A percentile compares a stretch with the other conserved stretches of the same genome.
These are phyloP conservation scores for Cercospora sojina DNA, from an alignment of 2,329 filamentous ascomycete species.

Conservation along the genomic window DNA sequence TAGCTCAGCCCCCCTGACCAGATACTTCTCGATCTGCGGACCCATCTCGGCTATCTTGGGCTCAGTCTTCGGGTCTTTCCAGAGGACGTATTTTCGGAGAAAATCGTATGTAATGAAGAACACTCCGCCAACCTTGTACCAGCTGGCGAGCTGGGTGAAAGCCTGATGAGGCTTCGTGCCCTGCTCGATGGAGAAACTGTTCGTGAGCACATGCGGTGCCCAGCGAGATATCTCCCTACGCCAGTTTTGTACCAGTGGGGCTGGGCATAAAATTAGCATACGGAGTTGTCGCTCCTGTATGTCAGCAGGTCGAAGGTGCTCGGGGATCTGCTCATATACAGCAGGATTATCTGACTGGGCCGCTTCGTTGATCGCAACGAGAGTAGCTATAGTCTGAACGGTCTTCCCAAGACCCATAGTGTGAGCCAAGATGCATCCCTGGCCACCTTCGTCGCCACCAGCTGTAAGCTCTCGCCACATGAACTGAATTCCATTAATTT, in stretches of 20 bases:
- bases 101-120: conserved; percentile 74
- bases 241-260: conserved; percentile 79
- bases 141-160: conserved; percentile 51
- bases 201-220: conserved; percentile 57
- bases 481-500: conserved; percentile 78
- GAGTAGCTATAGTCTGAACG: conserved; percentile 80
- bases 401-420: conserved; percentile 93
- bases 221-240: conserved; percentile 71
- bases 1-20: conserved; percentile 65
- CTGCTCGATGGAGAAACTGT: conserved; percentile 57
- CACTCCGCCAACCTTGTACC: conserved; percentile 67
- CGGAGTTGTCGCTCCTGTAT: conserved; percentile 51
- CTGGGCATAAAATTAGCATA: conserved; percentile 73
- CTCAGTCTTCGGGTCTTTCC: conserved; percentile 52
- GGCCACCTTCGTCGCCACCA: conserved; percentile 49
- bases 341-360: conserved; percentile 57
- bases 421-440: conserved; percentile 81
- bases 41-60: conserved; percentile 64
- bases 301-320: conserved; percentile 49
- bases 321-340: conserved; percentile 66
- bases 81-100: conserved; percentile 52
- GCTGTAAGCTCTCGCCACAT: conserved; percentile 82
- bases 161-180: conserved; percentile 26
- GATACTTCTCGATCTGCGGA: conserved; percentile 44
- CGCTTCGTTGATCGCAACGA: conserved; percentile 70